Conservation (phyloP, 2,329 filamentous ascomycete species). For the Clonostachys rhizophaga region DNA sequence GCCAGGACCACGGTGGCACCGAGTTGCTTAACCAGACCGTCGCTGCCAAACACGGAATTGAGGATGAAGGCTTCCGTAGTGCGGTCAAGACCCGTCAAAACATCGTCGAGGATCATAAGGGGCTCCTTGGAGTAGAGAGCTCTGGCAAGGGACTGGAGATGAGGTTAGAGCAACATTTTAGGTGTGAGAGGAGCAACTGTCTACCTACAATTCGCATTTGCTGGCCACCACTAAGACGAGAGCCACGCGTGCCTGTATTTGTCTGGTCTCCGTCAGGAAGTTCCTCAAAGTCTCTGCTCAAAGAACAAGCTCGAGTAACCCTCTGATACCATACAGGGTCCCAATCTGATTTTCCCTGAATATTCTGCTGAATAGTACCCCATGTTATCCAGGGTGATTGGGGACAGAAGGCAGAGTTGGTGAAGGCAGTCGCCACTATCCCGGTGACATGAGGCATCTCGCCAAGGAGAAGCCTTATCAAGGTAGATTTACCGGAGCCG, state of each 20-base stretch:
- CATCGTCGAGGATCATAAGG: slow-evolving; percentile 19
- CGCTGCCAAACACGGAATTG: slow-evolving; percentile 10
- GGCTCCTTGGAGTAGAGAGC: slow-evolving; percentile 17
- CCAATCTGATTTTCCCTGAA: slow-evolving; percentile 11
- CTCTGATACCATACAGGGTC: slow-evolving; percentile 19
- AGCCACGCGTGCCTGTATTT: slow-evolving; percentile 30
- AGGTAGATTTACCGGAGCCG: slow-evolving; percentile 10
- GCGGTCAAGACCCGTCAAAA: slow-evolving; percentile 22
- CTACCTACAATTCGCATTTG: slow-evolving; percentile 29
- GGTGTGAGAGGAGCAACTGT: not conserved
- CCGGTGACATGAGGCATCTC: slow-evolving; percentile 7
- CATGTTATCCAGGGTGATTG: slow-evolving; percentile 11
- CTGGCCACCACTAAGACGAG: slow-evolving; percentile 37
- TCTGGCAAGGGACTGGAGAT: slow-evolving; percentile 11
- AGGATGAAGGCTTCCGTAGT: slow-evolving; percentile 14
- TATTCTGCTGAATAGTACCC: slow-evolving; percentile 13
- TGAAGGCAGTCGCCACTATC: slow-evolving; percentile 4
- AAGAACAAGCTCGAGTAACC: slow-evolving; percentile 22
- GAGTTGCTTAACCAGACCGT: slow-evolving; percentile 11
- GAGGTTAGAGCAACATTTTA: too few species aligned
- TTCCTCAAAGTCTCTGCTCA: slow-evolving; percentile 22
- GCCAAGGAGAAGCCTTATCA: slow-evolving; percentile 10
- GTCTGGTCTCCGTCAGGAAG: slow-evolving; percentile 25
- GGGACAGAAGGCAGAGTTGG: slow-evolving; percentile 6
- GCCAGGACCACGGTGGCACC: slow-evolving; percentile 10